Evolutionary conservation across 176 grass and related monocot genomes (phyloP).

Genomic region (Luzula sylvatica): DNA sequence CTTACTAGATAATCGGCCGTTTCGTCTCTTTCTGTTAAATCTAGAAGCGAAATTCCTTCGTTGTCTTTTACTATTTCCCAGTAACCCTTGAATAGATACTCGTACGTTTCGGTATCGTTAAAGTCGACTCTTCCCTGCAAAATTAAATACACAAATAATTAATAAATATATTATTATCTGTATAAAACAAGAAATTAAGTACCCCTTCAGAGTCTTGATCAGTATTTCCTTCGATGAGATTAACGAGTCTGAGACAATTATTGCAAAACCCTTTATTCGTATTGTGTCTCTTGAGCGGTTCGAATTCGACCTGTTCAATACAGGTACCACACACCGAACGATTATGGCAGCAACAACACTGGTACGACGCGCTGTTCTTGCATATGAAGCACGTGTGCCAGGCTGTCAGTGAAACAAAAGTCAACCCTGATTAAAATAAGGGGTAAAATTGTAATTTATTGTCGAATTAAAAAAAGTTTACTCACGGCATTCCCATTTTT

Average conservation of each 20-base stretch:
- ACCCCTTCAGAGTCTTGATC: constrained; percentile 39
- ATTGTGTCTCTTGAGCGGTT: constrained; percentile 31
- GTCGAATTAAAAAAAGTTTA: constrained; percentile 14
- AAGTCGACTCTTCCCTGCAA: constrained; percentile 38
- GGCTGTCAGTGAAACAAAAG: constrained; percentile 33
- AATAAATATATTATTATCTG: too few relatives aligned
- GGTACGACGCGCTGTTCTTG: constrained; percentile 31
- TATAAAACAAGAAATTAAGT: neutral
- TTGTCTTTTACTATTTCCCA: constrained; percentile 59
- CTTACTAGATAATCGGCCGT: constrained; percentile 34
- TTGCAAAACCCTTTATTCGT: constrained; percentile 67
- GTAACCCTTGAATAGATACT: constrained; percentile 75
- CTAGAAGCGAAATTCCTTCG: constrained; percentile 41
- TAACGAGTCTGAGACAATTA: constrained; percentile 38
- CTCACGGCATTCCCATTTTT: constrained; percentile 57
- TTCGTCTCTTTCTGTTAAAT: too few relatives aligned
- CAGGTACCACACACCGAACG: constrained; percentile 48
- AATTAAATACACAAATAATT: constrained; percentile 20
- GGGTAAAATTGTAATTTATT: neutral
- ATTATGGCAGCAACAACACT: constrained; percentile 65
- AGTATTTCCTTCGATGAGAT: constrained; percentile 33
- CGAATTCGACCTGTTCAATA: constrained; percentile 50
- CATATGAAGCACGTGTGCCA: constrained; percentile 66
- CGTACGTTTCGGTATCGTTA: constrained; percentile 16
- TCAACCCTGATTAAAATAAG: neutral